Base-by-base conservation (phyloP, 2,329 filamentous ascomycete species). In the Furcasterigmium sp. region DNA sequence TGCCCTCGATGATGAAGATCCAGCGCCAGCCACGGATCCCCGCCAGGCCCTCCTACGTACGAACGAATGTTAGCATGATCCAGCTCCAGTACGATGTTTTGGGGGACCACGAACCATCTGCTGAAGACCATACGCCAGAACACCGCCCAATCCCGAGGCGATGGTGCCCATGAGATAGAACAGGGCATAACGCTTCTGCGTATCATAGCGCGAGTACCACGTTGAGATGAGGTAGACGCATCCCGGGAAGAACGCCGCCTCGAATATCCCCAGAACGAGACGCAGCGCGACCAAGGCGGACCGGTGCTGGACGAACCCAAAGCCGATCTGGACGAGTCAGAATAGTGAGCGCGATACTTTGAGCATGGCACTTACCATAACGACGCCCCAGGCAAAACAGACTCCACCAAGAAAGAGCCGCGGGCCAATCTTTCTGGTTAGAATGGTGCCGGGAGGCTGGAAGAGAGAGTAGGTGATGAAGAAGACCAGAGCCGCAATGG, bases 1-100 rank as follows among this genome's bases (percentile, higher is more conserved):
- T 72, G 2, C 87, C 87, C 62, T 87, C 81, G 7, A 86, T 72
- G 34, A 87, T 79, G 47, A 83, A 83, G 43, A 83, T 82, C 81
- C 76, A 85, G 9, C 75, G 72, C 78, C 79, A 84, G 3, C 80
- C 79, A 18, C 70, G 64, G 6, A 76, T 58, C 0, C 76, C 76
- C 1, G 74, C 82, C 1, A 84, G 57, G 1, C 83, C 84, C 39
- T 82, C 70, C 82, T 44, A 20, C 23, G 37, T 35, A n/a, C n/a
- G n/a, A n/a, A 44, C 30, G 14, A 39, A 39, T 23, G 15, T 30
- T 8, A 18, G 17, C 14, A 18, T 5, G 10, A 14, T 15, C 8
- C n/a, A 14, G 19, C 3, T 26, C 23, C 15, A 6, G 6, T 5
- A 20, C 28, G 28, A n/a, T 36, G 15, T 28, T 28, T 15, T n/a